These are phyloP conservation scores for Ceriops tagal DNA, from an alignment of 345 rosid genomes.

Conservation along the genomic window DNA sequence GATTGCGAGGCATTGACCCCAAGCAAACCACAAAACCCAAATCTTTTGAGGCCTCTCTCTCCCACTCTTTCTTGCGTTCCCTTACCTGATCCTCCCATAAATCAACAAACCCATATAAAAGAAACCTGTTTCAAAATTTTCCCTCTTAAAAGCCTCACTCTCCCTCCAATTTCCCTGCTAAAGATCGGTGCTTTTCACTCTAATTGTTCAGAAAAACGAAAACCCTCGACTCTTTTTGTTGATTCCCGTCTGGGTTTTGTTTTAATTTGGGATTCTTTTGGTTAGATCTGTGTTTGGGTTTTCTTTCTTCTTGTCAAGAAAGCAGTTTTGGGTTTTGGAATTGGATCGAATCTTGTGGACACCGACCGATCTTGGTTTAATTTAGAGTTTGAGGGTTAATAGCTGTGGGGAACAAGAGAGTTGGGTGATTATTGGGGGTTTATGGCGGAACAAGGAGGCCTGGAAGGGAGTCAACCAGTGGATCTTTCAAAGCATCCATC, in stretches of 20 bases:
- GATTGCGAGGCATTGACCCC: not conserved
- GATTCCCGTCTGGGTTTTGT: not conserved
- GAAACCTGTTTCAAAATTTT: slow-evolving; percentile 21
- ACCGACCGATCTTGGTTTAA: too few relatives aligned
- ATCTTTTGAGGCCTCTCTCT: not conserved
- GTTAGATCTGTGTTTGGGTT: not conserved
- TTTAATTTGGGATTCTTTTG: not conserved
- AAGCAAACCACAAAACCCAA: slow-evolving; percentile 1
- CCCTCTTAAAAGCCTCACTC: slow-evolving; percentile 13
- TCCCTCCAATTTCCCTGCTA: not conserved
- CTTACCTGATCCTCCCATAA: not conserved
- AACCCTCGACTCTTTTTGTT: too few relatives aligned
- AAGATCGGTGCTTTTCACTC: not conserved
- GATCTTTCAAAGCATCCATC: slow-evolving; percentile 92
- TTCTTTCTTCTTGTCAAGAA: not conserved
- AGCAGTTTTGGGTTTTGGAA: not conserved
- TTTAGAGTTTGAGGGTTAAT: too few relatives aligned
- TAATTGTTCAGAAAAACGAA: too few relatives aligned
- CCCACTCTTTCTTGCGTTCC: not conserved
- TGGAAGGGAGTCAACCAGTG: slow-evolving; percentile 92
- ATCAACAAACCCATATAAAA: slow-evolving; percentile 22
- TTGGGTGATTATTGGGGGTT: too few relatives aligned
- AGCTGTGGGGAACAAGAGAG: not conserved
- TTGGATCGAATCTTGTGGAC: not conserved
- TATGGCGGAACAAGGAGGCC: slow-evolving; percentile 79